Evolutionary conservation across 2,329 filamentous ascomycete genomes (phyloP).

Genomic region (Endocalyx cinctus): DNA sequence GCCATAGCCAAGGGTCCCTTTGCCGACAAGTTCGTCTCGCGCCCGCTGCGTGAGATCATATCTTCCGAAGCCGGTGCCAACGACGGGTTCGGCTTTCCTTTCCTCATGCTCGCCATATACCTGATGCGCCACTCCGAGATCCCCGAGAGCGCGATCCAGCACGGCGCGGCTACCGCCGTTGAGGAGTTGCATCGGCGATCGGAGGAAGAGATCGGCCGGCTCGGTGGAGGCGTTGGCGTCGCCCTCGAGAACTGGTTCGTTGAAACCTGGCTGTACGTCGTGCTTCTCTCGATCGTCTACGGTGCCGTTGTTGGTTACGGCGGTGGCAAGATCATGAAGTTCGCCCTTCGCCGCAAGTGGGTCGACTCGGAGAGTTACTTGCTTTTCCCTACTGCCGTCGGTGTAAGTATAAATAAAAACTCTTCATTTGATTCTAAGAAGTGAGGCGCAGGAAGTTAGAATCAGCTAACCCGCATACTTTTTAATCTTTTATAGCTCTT

Average conservation of each 20-base stretch:
- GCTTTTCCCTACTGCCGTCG: constrained; percentile 46
- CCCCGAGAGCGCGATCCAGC: constrained; percentile 19
- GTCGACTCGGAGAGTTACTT: constrained; percentile 52
- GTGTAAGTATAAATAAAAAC: too few relatives aligned
- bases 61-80: constrained; percentile 59
- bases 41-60: constrained; percentile 55
- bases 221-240: constrained; percentile 46
- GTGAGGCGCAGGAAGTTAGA: too few relatives aligned
- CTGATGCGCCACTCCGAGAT: constrained; percentile 50
- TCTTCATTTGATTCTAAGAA: too few relatives aligned
- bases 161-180: too few relatives aligned
- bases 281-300: constrained; percentile 48
- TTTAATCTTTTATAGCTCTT: constrained; percentile 40
- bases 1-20: constrained; percentile 60
- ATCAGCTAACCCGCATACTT: too few relatives aligned
- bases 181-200: too few relatives aligned
- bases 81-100: constrained; percentile 59
- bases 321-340: constrained; percentile 42
- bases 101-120: constrained; percentile 54
- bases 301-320: constrained; percentile 46
- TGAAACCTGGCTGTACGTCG: constrained; percentile 57
- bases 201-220: constrained; percentile 39
- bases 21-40: constrained; percentile 56
- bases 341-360: constrained; percentile 43
- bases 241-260: constrained; percentile 54